Evolutionary conservation across 352 stramenopile species (phyloP), one percentile per base, ranked within the genome.

Genomic region (Aphanomyces invadans): DNA sequence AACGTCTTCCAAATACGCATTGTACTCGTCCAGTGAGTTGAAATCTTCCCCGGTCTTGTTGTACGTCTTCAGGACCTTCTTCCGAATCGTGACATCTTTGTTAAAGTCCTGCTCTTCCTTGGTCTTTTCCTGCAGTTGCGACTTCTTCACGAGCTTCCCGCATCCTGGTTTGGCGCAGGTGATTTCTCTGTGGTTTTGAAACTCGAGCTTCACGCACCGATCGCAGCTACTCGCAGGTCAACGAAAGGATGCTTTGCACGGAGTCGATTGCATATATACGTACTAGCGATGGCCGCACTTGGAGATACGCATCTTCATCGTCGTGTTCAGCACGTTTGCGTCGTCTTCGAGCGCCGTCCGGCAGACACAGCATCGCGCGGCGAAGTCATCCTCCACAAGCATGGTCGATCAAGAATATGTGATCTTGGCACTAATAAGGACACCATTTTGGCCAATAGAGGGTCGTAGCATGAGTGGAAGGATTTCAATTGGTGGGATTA

Each of bases 301-400:
- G 60, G 86, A 93, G 73, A 95, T 95, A 65, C 92, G 83, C 81
- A 95, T 92, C 73, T 93, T 95, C 86, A 95, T 95, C 74, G 91
- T 92, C 21, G 84, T 95, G 74, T 95, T 95, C 63, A 95, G 81
- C 69, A 91, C 87, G 73, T 95, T 95, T 71, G 75, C 83, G 74
- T 95, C 84, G 62, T 93, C 84, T 62, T 95, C 83, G 32, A 75
- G 75, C 25, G 82, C 89, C 68, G 86, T 95, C 69, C 86, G 84
- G 73, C 86, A 95, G 39, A 94, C 86, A 76, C 86, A 94, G 82
- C 86, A 94, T 74, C 83, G 83, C 70, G 88, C 76, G 74, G 83
- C 76, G 61, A 91, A 66, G 39, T 92, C 83, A 55, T 94, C 86
- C 33, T 82, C 74, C 55, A 53, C 71, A 26, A 71, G 61, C n/a